Conservation (phyloP, 2,329 filamentous ascomycete species). For the Xylariaceae sp. region DNA sequence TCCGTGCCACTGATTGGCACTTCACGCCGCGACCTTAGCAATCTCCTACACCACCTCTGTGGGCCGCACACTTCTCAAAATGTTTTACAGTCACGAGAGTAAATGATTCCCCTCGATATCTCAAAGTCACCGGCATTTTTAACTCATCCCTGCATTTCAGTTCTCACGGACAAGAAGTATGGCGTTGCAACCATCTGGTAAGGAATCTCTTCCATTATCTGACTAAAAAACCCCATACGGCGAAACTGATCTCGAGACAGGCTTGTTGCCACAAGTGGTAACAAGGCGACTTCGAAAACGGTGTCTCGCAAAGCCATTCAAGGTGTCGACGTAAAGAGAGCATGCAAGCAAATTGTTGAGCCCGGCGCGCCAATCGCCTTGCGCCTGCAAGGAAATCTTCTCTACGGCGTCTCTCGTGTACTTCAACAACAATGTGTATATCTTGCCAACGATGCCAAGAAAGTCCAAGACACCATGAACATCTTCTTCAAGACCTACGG, state of each 20-base stretch:
- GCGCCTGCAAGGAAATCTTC: slow-evolving; percentile 81
- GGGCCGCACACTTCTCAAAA: too few relatives aligned
- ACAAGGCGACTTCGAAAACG: slow-evolving; percentile 65
- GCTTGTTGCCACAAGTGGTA: slow-evolving; percentile 86
- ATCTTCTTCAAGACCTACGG: slow-evolving; percentile 58
- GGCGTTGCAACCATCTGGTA: slow-evolving; percentile 95
- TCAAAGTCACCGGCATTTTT: too few relatives aligned
- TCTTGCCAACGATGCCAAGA: slow-evolving; percentile 75
- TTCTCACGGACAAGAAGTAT: slow-evolving; percentile 82
- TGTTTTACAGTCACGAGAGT: slow-evolving; percentile 98
- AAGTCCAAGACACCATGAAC: slow-evolving; percentile 69
- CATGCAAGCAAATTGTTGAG: slow-evolving; percentile 82
- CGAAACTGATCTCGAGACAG: slow-evolving; percentile 41
- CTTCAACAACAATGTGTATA: slow-evolving; percentile 86
- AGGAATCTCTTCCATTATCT: slow-evolving; percentile 21
- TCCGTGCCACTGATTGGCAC: too few relatives aligned
- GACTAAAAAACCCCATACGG: background rate
- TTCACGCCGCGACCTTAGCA: too few relatives aligned
- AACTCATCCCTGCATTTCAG: too few relatives aligned
- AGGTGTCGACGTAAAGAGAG: slow-evolving; percentile 79
- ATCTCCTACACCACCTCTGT: too few relatives aligned
- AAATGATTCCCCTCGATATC: slow-evolving; percentile 37
- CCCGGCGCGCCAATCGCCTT: slow-evolving; percentile 82
- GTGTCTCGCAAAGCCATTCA: slow-evolving; percentile 83
- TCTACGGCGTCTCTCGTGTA: slow-evolving; percentile 81